phyloP scores from a whole-genome alignment of 1,284 basidiomycete species.

The Sutorius eximius region DNA sequence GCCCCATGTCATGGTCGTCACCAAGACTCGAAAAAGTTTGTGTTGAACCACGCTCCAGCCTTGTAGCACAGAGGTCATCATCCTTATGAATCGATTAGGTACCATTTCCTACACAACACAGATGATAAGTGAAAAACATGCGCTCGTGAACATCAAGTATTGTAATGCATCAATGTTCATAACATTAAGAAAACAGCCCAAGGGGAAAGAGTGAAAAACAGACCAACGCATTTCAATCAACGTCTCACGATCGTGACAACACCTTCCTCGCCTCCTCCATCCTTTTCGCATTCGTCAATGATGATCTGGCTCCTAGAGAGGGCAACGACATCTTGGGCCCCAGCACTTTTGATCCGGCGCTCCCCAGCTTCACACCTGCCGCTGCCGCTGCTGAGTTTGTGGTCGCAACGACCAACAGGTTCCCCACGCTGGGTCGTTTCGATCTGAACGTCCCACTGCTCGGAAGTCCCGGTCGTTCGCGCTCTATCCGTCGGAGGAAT shows the following conservation, averaged over 20 bases:
- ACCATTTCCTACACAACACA: slow-evolving; percentile 2
- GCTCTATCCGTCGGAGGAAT: slow-evolving; percentile 64
- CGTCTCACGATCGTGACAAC: slow-evolving; percentile 41
- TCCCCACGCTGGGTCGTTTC: slow-evolving; percentile 50
- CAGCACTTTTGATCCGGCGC: slow-evolving; percentile 6
- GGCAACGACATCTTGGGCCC: slow-evolving; percentile 15
- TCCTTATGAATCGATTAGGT: neutral
- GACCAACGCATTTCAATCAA: neutral
- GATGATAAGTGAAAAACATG: slow-evolving; percentile 3
- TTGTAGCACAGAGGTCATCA: neutral
- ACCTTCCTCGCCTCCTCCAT: slow-evolving; percentile 55
- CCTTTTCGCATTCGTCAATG: slow-evolving; percentile 45
- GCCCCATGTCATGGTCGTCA: too few species aligned
- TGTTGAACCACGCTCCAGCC: neutral
- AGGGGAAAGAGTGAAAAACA: neutral
- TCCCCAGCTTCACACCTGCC: slow-evolving; percentile 23
- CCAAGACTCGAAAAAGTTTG: neutral
- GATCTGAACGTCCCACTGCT: slow-evolving; percentile 25
- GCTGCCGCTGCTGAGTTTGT: slow-evolving; percentile 49
- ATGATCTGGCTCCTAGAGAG: slow-evolving; percentile 17
- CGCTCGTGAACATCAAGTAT: slow-evolving; percentile 9
- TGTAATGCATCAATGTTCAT: slow-evolving; percentile 9
- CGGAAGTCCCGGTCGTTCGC: slow-evolving; percentile 29
- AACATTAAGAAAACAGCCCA: slow-evolving; percentile 2
- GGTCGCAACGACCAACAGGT: slow-evolving; percentile 61